Evolutionary conservation across 148 eudicot genomes (phyloP).

Genomic region (Cornus kousa): DNA sequence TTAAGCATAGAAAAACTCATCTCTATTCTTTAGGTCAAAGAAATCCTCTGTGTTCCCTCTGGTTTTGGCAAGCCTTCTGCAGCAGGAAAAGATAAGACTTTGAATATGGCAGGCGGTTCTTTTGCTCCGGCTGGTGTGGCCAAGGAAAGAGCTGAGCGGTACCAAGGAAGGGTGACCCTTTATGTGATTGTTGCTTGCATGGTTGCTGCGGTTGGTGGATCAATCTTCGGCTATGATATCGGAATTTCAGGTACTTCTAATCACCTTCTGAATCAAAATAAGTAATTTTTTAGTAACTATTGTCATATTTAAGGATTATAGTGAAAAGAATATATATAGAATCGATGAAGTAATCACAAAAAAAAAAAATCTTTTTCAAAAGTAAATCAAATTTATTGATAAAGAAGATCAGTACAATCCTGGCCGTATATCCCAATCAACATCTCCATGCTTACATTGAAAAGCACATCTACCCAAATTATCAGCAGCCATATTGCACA

Average conservation of each 20-base stretch:
- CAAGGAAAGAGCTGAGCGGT: slow-evolving; percentile 57
- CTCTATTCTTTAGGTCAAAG: too few species aligned
- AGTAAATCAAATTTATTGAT: too few species aligned
- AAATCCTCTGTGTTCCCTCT: slow-evolving; percentile 1
- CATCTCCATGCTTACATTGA: too few species aligned
- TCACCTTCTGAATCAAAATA: not conserved
- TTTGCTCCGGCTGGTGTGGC: slow-evolving; percentile 38
- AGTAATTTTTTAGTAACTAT: too few species aligned
- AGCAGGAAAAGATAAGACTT: not conserved
- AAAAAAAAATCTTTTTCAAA: too few species aligned
- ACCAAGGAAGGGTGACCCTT: slow-evolving; percentile 53
- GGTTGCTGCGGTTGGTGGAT: slow-evolving; percentile 72
- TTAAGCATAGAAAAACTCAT: not conserved
- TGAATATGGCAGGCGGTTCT: slow-evolving; percentile 56
- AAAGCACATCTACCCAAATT: too few species aligned
- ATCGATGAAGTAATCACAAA: too few species aligned
- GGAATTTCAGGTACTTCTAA: slow-evolving; percentile 60
- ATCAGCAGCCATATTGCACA: too few species aligned
- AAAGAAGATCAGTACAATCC: too few species aligned
- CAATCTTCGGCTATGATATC: slow-evolving; percentile 77
- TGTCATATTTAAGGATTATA: too few species aligned
- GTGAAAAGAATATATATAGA: too few species aligned
- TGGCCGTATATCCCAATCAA: too few species aligned
- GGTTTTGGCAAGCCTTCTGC: not conserved
- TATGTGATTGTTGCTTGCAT: slow-evolving; percentile 61